Evolutionary conservation across 2,329 filamentous ascomycete species (phyloP), one percentile per base, ranked within the genome.

Genomic region (Colletotrichum liriopes): DNA sequence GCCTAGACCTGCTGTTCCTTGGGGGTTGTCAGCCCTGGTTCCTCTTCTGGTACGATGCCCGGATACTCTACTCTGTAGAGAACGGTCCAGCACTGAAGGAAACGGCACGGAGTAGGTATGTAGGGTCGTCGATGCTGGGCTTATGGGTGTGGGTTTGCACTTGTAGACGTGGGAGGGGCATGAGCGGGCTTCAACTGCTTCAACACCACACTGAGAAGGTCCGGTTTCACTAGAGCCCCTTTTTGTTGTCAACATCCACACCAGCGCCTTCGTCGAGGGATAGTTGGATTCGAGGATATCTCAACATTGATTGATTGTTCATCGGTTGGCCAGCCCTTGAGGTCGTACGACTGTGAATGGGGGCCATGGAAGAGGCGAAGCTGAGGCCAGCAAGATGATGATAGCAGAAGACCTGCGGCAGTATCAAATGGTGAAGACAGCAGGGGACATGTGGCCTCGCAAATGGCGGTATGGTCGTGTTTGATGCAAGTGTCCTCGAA

Each of bases 1-100:
- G n/a, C 71, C 71, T 3, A 71, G n/a, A 5, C 67, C 71, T n/a
- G 71, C 67, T 61, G 71, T 71, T 26, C 71, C 67, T 73, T n/a
- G 29, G 14, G 16, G 20, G 7, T 5, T 51, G 8, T 71, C 35
- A 67, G 61, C 51, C 11, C 1, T 11, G 18, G 37, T 20, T 14
- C 35, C 12, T 4, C 12, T 29, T 29, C 23, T 18, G 49, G 49
- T 51, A 14, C 11, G 7, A 37, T 9, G 7, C 1, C 35, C 11
- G 8, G 35, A 37, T 8, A 37, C 35, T 32, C 29, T 32, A 32
- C 29, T 32, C 5, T 26, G 1, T 2, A 7, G 47, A 49, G 5
- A n/a, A 49, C 23, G 47, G 23, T 26, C 47, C 23, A 6, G 1
- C 29, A 5, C 29, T 32, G 29, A 32, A 32, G 3, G 4, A 32